Percentiles rank a stretch among this genome's conserved stretches.
Evolutionary conservation across 2,329 filamentous ascomycete species (phyloP).

Genomic region (Clarireedia monteithiana): DNA sequence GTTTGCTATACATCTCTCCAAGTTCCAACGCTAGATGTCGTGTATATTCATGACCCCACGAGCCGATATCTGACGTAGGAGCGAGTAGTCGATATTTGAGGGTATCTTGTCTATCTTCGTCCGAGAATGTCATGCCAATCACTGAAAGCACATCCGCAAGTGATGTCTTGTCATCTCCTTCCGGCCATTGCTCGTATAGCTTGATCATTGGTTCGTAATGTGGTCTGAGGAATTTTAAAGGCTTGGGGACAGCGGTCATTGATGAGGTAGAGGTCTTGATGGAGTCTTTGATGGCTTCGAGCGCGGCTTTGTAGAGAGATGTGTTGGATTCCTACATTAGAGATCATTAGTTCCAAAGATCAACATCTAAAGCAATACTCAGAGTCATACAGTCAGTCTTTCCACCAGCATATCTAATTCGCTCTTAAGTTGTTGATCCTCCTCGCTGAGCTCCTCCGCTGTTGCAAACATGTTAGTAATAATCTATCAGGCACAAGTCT

Average conservation of each 20-base stretch:
- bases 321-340: slow-evolving; percentile 69
- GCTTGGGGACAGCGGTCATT: slow-evolving; percentile 98
- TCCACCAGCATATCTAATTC: slow-evolving; percentile 98
- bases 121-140: slow-evolving; percentile 97
- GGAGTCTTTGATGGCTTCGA: slow-evolving; percentile 95
- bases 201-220: slow-evolving; percentile 88
- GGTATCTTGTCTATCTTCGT: slow-evolving; percentile 92
- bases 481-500: slow-evolving; percentile 12
- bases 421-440: slow-evolving; percentile 96
- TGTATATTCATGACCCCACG: slow-evolving; percentile 98
- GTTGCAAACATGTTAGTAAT: slow-evolving; percentile 32
- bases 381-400: slow-evolving; percentile 65
- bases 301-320: slow-evolving; percentile 80
- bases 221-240: slow-evolving; percentile 92
- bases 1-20: slow-evolving; percentile 85
- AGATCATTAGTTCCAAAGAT: slow-evolving; percentile 10
- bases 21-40: slow-evolving; percentile 93
- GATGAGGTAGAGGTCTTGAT: slow-evolving; percentile 99
- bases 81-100: slow-evolving; percentile 90
- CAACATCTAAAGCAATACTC: background rate
- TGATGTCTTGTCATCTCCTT: slow-evolving; percentile 76
- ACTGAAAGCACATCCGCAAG: slow-evolving; percentile 95
- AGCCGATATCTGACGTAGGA: slow-evolving; percentile 84
- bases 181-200: slow-evolving; percentile 83
- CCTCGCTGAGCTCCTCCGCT: slow-evolving; percentile 88